phyloP scores from a whole-genome alignment of 345 rosid species.

The Gossypium bickii region DNA sequence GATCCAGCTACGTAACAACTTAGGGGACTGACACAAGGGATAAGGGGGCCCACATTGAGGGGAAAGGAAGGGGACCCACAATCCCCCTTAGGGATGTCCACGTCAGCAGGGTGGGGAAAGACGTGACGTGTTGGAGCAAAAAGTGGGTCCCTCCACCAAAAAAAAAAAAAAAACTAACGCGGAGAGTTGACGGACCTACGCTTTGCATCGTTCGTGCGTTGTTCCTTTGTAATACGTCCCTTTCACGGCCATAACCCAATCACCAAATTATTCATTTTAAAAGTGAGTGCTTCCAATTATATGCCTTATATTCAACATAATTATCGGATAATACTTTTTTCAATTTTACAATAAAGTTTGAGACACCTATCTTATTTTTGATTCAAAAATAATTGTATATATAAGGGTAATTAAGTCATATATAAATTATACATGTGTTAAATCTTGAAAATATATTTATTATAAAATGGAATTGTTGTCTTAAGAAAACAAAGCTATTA shows the following conservation, averaged over 20 bases:
- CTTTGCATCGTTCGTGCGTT: slow-evolving; percentile 22
- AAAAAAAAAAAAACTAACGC: background rate
- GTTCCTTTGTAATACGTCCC: slow-evolving; percentile 14
- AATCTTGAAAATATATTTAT: too few relatives aligned
- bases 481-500: too few relatives aligned
- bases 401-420: too few relatives aligned
- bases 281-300: too few relatives aligned
- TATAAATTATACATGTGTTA: too few relatives aligned
- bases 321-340: too few relatives aligned
- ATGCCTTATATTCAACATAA: too few relatives aligned
- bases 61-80: background rate
- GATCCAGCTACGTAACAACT: background rate
- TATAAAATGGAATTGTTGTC: too few relatives aligned
- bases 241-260: background rate
- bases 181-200: slow-evolving; percentile 7
- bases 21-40: background rate
- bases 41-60: background rate
- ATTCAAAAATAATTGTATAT: too few relatives aligned
- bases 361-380: too few relatives aligned
- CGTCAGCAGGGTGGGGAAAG: slow-evolving; percentile 13
- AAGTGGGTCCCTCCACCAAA: background rate
- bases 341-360: too few relatives aligned
- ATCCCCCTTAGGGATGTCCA: slow-evolving; percentile 1
- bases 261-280: too few relatives aligned
- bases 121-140: background rate